Evolutionary conservation across 352 stramenopile genomes (phyloP).

Genomic region (Thraustochytrium sp.): DNA sequence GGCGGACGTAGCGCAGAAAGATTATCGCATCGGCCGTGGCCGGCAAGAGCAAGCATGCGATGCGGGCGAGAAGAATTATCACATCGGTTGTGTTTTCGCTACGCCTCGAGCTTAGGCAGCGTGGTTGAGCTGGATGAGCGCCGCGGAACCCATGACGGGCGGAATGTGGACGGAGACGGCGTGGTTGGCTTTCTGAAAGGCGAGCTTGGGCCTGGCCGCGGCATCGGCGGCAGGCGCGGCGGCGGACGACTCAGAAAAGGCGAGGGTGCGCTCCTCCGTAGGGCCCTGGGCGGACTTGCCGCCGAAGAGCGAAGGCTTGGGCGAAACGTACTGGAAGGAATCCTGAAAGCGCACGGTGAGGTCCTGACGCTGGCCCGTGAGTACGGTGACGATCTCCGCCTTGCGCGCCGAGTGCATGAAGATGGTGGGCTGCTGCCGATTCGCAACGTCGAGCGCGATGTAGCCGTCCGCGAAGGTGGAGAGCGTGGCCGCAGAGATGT

Average conservation of each 20-base stretch:
- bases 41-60: background rate
- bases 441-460: background rate
- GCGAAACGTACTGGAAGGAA: slow-evolving; percentile 15
- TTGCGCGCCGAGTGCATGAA: slow-evolving; percentile 33
- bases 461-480: slow-evolving; percentile 39
- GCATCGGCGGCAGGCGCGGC: background rate
- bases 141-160: slow-evolving; percentile 5
- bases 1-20: no score
- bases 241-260: background rate
- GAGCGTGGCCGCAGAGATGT: background rate
- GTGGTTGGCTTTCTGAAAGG: background rate
- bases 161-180: background rate
- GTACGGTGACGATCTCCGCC: slow-evolving; percentile 37
- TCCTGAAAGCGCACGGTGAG: background rate
- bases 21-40: no score
- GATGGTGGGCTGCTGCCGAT: background rate
- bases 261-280: background rate
- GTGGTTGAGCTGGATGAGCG: slow-evolving; percentile 25
- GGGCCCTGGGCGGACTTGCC: background rate
- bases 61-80: no score
- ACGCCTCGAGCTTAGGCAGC: background rate
- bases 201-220: background rate
- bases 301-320: slow-evolving; percentile 27
- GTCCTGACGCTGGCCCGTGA: slow-evolving; percentile 4
- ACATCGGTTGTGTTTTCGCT: no score